These are phyloP conservation scores for Neurospora sp. DNA, from an alignment of 2,329 filamentous ascomycete species.

Conservation along the genomic window DNA sequence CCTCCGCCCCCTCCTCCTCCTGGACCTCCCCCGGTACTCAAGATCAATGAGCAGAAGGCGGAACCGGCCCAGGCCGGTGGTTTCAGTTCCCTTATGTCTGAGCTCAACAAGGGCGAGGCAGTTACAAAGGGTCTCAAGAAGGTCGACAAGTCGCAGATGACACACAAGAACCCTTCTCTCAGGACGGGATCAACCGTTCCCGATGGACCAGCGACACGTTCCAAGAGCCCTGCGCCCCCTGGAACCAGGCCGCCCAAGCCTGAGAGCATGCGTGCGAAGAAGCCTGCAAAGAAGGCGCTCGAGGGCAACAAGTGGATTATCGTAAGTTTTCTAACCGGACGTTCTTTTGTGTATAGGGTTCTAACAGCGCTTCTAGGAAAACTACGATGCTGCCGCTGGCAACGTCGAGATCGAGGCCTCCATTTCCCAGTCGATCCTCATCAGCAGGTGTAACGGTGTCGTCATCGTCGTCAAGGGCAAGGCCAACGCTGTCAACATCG, in stretches of 20 bases:
- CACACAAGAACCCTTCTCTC: constrained; percentile 91
- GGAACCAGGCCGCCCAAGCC: constrained; percentile 73
- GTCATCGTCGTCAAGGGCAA: constrained; percentile 87
- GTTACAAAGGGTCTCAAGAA: constrained; percentile 85
- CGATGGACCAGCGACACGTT: constrained; percentile 40
- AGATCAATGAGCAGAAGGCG: constrained; percentile 41
- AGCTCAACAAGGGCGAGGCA: constrained; percentile 80
- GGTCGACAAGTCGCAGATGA: constrained; percentile 94
- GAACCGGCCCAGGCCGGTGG: constrained; percentile 44
- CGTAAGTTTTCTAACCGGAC: constrained; percentile 32
- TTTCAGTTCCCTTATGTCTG: constrained; percentile 79
- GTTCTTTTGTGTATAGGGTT: not conserved
- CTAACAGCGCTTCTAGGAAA: constrained; percentile 48
- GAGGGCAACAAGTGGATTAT: constrained; percentile 92
- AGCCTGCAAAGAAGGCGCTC: constrained; percentile 67
- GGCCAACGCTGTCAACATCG: constrained; percentile 91
- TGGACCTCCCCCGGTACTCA: constrained; percentile 56
- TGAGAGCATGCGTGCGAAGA: constrained; percentile 75
- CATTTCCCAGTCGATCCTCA: constrained; percentile 80
- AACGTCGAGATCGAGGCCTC: constrained; percentile 74
- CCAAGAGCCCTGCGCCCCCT: constrained; percentile 74
- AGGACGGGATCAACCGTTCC: constrained; percentile 64
- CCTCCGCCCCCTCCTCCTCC: constrained; percentile 61
- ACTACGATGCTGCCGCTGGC: constrained; percentile 67
- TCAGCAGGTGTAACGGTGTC: constrained; percentile 83